Percentiles rank a stretch among this genome's conserved stretches.
Conservation (phyloP, 495 filamentous ascomycete species). For the Penicillium pulvis region DNA sequence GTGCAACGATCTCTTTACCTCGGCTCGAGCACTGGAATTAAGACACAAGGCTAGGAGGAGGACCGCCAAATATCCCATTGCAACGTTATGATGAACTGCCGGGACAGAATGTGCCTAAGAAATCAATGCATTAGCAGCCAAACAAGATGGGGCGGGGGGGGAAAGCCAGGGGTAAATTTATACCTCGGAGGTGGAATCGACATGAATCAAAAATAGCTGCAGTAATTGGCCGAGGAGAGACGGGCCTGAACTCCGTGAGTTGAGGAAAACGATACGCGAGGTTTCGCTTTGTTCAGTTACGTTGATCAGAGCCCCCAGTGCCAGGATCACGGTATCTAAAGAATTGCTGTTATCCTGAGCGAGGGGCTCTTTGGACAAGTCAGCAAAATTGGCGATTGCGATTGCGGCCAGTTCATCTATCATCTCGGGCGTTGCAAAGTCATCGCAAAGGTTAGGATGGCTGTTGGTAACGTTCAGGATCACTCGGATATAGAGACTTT, state of each 20-base stretch:
- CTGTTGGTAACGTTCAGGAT: slow-evolving; percentile 88
- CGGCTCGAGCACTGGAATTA: slow-evolving; percentile 48
- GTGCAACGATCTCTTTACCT: slow-evolving; percentile 55
- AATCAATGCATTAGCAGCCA: slow-evolving; percentile 5
- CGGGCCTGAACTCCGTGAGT: slow-evolving; percentile 17
- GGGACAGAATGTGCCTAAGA: slow-evolving; percentile 78
- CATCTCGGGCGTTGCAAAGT: slow-evolving; percentile 61
- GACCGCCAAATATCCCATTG: slow-evolving; percentile 87
- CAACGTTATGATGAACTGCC: slow-evolving; percentile 83
- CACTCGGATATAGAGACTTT: slow-evolving; percentile 60
- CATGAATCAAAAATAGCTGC: slow-evolving; percentile 40
- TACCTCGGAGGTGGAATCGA: slow-evolving; percentile 51
- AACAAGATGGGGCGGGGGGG: neutral
- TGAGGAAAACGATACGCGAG: slow-evolving; percentile 47
- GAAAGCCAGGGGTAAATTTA: slow-evolving; percentile 9
- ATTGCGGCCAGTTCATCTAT: slow-evolving; percentile 58
- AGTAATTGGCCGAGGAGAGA: slow-evolving; percentile 47
- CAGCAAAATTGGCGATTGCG: slow-evolving; percentile 41
- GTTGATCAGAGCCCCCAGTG: slow-evolving; percentile 86
- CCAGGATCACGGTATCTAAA: slow-evolving; percentile 74
- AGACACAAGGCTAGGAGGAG: slow-evolving; percentile 80
- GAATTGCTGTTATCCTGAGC: slow-evolving; percentile 47
- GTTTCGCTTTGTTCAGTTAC: slow-evolving; percentile 73
- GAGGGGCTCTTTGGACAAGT: slow-evolving; percentile 40
- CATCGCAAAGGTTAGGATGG: slow-evolving; percentile 63